phyloP scores from a whole-genome alignment of 2,329 filamentous ascomycete genomes.

The Paecilomyces fulvus region DNA sequence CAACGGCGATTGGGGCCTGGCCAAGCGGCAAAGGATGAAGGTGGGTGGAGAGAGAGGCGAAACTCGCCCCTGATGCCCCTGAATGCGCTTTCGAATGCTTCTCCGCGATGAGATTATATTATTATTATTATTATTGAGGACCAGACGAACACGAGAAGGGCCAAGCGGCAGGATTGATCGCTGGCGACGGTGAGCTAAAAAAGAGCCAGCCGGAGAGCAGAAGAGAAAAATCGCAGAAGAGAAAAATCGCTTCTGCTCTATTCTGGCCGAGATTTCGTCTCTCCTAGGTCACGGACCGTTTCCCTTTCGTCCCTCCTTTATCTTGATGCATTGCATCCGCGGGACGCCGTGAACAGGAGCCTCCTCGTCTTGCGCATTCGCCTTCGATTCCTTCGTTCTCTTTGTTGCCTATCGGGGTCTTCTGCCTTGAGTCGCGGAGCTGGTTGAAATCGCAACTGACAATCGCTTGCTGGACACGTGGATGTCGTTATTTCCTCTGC shows the following conservation, averaged over 20 bases:
- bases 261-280: neutral
- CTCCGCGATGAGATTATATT: neutral
- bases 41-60: neutral
- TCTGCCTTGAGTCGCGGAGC: conserved; percentile 5
- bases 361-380: neutral
- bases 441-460: conserved; percentile 5
- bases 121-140: neutral
- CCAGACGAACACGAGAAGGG: neutral
- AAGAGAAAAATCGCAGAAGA: neutral
- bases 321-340: neutral
- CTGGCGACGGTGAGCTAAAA: neutral
- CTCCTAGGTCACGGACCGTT: neutral
- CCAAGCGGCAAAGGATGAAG: conserved; percentile 3
- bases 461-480: conserved; percentile 17
- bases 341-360: neutral
- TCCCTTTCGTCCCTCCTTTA: neutral
- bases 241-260: neutral
- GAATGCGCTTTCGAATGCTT: neutral
- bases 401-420: neutral
- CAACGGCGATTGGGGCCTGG: conserved; percentile 3
- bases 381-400: neutral
- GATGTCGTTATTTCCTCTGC: conserved; percentile 10
- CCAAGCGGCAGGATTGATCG: neutral
- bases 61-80: neutral
- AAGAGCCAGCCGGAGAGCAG: neutral